Evolutionary conservation across 1,284 basidiomycete species (phyloP), one percentile per base, ranked within the genome.

Genomic region (Tilletia walkeri): DNA sequence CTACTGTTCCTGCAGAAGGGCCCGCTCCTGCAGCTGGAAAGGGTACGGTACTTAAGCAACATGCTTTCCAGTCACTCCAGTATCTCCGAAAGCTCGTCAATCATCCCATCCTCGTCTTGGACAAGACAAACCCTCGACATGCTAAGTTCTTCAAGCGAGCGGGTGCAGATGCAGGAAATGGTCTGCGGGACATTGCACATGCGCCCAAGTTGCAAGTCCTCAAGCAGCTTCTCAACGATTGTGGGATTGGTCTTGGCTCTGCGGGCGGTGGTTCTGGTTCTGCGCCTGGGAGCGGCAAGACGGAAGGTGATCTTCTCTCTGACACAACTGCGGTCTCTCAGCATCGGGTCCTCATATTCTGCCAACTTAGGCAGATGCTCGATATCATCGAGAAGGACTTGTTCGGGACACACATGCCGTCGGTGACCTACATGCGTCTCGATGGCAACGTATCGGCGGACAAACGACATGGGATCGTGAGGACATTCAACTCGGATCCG

Each of bases 361-460:
- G 95, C 83, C 96, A 99, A 85, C 92, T 97, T 88, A 96, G 96
- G 83, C 92, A 94, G 82, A 99, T 99, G 96, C 88, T 99, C 59
- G 93, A 99, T 84, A 92, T 99, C 81, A 96, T 99, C 81, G 95
- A 99, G 85, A 89, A 87, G 14, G 93, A 97, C 80, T 86, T 99
- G 1, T 97, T 99, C 88, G 91, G 90, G 74, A 85, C 88, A 61
- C 88, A 92, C 78, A 96, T 99, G 94, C 95, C 95, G 0, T 90
- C 90, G 0, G 92, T 99, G 30, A 94, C 94, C 0, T 99, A 98
- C 85, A 97, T 99, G 95, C 90, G 96, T 6, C 88, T 99, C 61
- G 96, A 99, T 83, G 96, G 82, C 9, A 75, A 73, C 4, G 82
- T 83, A 0, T 70, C 73, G 18, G 70, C 76, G 18, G 81, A 83